Base-by-base conservation (phyloP, 2,329 filamentous ascomycete species). In the Pestalotiopsis sp. region DNA sequence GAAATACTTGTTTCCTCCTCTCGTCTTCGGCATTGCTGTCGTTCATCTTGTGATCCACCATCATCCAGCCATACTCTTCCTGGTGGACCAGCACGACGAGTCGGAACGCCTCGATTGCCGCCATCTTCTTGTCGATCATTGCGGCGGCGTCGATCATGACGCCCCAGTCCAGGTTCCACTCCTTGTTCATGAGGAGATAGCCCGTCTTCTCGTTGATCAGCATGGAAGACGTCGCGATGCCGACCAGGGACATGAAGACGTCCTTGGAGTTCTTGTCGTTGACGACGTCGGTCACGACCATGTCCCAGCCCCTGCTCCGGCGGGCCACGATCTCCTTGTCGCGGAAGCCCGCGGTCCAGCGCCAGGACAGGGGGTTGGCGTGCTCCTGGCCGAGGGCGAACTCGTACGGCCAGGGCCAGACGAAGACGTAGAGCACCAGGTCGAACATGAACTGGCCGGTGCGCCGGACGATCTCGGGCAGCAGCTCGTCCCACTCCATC, bases 101-200 rank as follows among this genome's bases (percentile, higher is more conserved):
- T 70, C 88, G 87, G 76, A 97, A 91, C 27, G 90, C 89, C n/a
- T 92, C 88, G 14, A 93, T 77, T 25, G 84, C 78, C 27, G 87
- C 74, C 23, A 85, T 83, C 75, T 89, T 90, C 72, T 85, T 84
- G 72, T 93, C 91, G 1, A 94, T 87, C 72, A 97, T 80, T 41
- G 82, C 82, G 60, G 93, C 92, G 3, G 93, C 93, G 70, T 86
- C 82, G 13, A 94, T 83, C 93, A 98, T 98, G 23, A 87, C 86
- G 61, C 86, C 85, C 87, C 95, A 98, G 78, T 97, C 94, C 70
- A 98, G 83, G 79, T 97, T 93, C 91, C 94, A 98, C 70, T 94
- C 88, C 70, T 87, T 88, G 77, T 95, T 93, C 85, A 97, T 92
- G 73, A 96, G 90, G 71, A 97, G 81, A 77, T 97, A 97, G 23